Base-by-base conservation (phyloP, 345 rosid species). In the Boechera divaricarpa region DNA sequence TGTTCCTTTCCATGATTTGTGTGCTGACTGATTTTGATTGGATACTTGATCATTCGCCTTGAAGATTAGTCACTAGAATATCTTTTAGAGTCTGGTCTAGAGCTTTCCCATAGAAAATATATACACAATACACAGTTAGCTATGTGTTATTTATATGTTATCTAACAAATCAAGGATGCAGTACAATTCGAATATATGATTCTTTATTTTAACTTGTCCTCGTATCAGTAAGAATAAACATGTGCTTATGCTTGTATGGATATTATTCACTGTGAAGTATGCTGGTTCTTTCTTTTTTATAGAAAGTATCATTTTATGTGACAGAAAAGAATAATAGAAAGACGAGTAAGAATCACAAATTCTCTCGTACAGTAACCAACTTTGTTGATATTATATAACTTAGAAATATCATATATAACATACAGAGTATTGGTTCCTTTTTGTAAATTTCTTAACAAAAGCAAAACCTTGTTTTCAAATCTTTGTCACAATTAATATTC, bases 341-440 rank as follows among this genome's bases (percentile, higher is more conserved):
- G 57, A 69, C 51, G 70, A 76, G 28, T 41, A 15, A 61, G 57
- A 31, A 68, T 60, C 63, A 68, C 39, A 26, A 26, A 10, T 16
- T 52, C 31, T 68, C 21, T 42, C 57, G 38, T 66, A 56, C 21
- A 10, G 44, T 10, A 64, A 56, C 45, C 64, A 41, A 64, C 41
- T 55, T 42, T 32, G 11, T 16, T 53, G 18, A 35, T 42, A 21
- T 53, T n/a, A 8, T 42, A 11, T 28, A 35, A 56, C 32, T 38
- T 38, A 29, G 31, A 51, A 38, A 69, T 48, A 28, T 58, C 51
- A 68, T 49, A 47, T 67, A 5, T 16, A 48, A 3, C 60, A 38
- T 35, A 8, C 41, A 51, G 8, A 68, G 16, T 39, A 31, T 18
- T 42, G 28, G 1, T 41, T 41, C 57, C 10, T 65, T 63, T 49